Percentiles rank a stretch among this genome's conserved stretches.
Conservation (phyloP, 495 filamentous ascomycete genomes). For the Apiosordaria backusii region DNA sequence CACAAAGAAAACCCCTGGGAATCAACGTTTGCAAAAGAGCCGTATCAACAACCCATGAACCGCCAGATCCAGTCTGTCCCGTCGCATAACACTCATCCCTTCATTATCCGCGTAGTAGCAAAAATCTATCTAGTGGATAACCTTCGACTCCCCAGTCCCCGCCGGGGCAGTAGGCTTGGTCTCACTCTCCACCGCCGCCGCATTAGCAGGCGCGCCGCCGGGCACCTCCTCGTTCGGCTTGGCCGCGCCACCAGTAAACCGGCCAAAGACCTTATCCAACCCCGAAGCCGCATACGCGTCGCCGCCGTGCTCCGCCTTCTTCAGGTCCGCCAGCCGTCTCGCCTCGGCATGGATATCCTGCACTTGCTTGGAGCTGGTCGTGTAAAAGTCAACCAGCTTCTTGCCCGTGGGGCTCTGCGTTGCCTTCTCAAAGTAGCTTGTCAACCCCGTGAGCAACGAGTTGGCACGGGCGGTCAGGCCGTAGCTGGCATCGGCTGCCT, state of each 20-base stretch:
- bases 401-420: constrained; percentile 78
- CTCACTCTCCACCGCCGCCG: constrained; percentile 13
- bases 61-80: neutral
- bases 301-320: constrained; percentile 61
- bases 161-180: constrained; percentile 8
- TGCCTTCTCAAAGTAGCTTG: constrained; percentile 85
- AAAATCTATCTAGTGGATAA: constrained; percentile 8
- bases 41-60: neutral
- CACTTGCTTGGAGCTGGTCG: constrained; percentile 74
- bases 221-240: constrained; percentile 18
- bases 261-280: constrained; percentile 42
- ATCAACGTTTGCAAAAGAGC: neutral
- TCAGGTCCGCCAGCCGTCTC: constrained; percentile 77
- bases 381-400: constrained; percentile 82
- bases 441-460: constrained; percentile 61
- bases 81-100: neutral
- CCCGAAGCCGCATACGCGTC: constrained; percentile 48
- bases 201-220: constrained; percentile 11
- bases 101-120: neutral
- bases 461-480: constrained; percentile 64
- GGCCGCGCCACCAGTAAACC: constrained; percentile 3
- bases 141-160: constrained; percentile 11
- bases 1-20: neutral
- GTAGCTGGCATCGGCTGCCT: constrained; percentile 70
- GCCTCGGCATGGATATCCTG: constrained; percentile 91